Evolutionary conservation across 257 asterid genomes (phyloP), one percentile per base, ranked within the genome.

Genomic region (Nicotiana paniculata): DNA sequence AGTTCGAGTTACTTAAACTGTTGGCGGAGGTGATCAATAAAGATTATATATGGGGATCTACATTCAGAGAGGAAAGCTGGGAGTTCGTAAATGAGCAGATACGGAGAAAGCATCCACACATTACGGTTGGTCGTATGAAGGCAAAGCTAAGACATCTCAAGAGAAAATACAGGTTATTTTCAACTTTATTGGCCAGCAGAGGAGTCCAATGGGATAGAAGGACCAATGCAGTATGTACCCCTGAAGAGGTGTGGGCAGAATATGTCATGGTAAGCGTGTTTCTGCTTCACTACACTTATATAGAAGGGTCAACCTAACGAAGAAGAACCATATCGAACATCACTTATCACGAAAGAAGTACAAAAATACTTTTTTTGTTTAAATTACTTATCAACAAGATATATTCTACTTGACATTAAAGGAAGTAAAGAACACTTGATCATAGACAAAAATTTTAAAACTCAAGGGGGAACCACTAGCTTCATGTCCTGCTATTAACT

Each of bases 11-110:
- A 68, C 86, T 89, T 21, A 86, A 82, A 81, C 18, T 86, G 64
- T 81, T 89, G 79, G 86, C 80, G 6, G 85, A 85, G 81, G 91
- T 70, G 85, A 82, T 88, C 30, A 86, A 84, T 80, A 87, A 77
- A 77, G 82, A 64, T 75, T 87, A 84, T 61, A 17, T 1, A 59
- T 80, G 87, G 18, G 88, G 90, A 57, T 59, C 84, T 46, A 82
- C 82, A 67, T 86, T 89, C 62, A 84, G 65, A 81, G 39, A 30
- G 76, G 87, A 88, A 77, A 88, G 88, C 54, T 80, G 83, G 86
- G 16, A 15, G 35, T 10, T 69, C 13, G 83, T 89, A 46, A 79
- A 3, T 43, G 39, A 54, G 82, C 86, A 66, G 39, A 84, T 88
- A 55, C 83, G 86, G 51, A 11, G 53, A 55, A 16, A 10, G 39